phyloP scores from a whole-genome alignment of 805 yeast genomes.

The Wickerhamomyces chaumierensis region DNA sequence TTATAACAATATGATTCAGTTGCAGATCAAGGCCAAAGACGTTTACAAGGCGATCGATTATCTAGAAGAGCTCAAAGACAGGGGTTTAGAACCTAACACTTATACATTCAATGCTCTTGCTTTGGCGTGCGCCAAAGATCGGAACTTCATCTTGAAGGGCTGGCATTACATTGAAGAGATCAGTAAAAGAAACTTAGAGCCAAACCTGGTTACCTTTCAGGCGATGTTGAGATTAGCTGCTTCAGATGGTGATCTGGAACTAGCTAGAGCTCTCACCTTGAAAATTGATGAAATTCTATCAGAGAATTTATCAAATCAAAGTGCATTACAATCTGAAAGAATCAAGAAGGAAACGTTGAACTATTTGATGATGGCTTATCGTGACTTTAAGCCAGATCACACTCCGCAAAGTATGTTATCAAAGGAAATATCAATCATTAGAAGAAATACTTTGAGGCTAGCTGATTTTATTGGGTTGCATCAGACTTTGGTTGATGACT shows the following conservation, averaged over 20 bases:
- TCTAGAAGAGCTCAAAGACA: slow-evolving; percentile 52
- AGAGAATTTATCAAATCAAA: neutral
- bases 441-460: slow-evolving; percentile 34
- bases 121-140: slow-evolving; percentile 51
- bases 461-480: slow-evolving; percentile 25
- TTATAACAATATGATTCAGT: slow-evolving; percentile 61
- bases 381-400: slow-evolving; percentile 23
- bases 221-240: slow-evolving; percentile 71
- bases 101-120: slow-evolving; percentile 47
- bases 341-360: slow-evolving; percentile 9
- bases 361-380: slow-evolving; percentile 37
- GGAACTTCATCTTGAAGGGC: slow-evolving; percentile 39
- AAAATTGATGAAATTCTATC: slow-evolving; percentile 28
- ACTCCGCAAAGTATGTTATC: slow-evolving; percentile 27
- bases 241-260: slow-evolving; percentile 63
- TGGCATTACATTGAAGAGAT: slow-evolving; percentile 73
- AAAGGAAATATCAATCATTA: slow-evolving; percentile 34
- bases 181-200: slow-evolving; percentile 32
- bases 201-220: slow-evolving; percentile 37
- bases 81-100: slow-evolving; percentile 25
- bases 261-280: slow-evolving; percentile 57
- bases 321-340: neutral
- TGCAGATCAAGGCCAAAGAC: slow-evolving; percentile 50
- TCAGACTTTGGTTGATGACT: slow-evolving; percentile 9
- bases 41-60: slow-evolving; percentile 69